These are phyloP conservation scores for Exsudoporus frostii DNA, from an alignment of 768 basidiomycete genomes.

Conservation along the genomic window DNA sequence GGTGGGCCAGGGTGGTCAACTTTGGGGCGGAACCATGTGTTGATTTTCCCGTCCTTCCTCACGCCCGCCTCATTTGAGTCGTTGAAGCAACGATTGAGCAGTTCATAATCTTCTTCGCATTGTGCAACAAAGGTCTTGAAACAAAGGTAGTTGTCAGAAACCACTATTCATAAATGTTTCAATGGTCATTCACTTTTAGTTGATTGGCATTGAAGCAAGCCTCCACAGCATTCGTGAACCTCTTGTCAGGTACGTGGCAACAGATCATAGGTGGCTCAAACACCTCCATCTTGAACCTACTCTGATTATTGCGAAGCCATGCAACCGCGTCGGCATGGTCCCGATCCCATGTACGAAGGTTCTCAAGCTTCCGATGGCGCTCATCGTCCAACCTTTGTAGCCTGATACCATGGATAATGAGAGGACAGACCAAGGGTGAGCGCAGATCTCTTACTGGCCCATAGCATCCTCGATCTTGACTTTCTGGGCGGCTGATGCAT, in stretches of 20 bases:
- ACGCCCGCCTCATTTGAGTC: conserved; percentile 54
- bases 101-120: conserved; percentile 74
- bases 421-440: not conserved
- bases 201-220: conserved; percentile 57
- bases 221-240: conserved; percentile 70
- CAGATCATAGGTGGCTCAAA: conserved; percentile 81
- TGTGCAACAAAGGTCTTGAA: conserved; percentile 81
- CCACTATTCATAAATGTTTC: not conserved
- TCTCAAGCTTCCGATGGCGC: conserved; percentile 55
- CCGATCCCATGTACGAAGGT: conserved; percentile 49
- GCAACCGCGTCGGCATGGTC: conserved; percentile 62
- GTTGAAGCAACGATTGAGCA: conserved; percentile 64
- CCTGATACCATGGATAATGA: conserved; percentile 34
- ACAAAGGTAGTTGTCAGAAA: not conserved
- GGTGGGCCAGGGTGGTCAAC: conserved; percentile 47
- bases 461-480: conserved; percentile 31
- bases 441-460: conserved; percentile 19
- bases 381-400: conserved; percentile 52
- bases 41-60: conserved; percentile 50
- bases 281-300: conserved; percentile 75
- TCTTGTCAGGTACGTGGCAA: conserved; percentile 61
- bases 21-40: conserved; percentile 62
- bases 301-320: conserved; percentile 68
- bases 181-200: conserved; percentile 51
- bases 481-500: conserved; percentile 34